Base-by-base conservation (phyloP, 2,329 filamentous ascomycete species). In the Mycogone perniciosa region DNA sequence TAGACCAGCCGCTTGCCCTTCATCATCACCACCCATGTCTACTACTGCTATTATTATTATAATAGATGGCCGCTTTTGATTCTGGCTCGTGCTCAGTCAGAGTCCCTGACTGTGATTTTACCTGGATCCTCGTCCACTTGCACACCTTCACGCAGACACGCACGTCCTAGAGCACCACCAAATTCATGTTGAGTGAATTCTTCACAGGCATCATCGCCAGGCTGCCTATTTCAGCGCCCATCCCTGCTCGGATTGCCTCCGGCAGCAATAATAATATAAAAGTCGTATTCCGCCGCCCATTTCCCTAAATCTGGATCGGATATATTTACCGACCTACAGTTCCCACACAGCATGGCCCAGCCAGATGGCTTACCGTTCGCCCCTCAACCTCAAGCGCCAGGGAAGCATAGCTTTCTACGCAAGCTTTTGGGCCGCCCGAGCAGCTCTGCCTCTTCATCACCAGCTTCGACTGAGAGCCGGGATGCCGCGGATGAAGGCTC, bases 401-500 rank as follows among this genome's bases (percentile, higher is more conserved):
- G 56, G 20, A 61, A 59, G 34, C 58, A 59, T 29, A 55, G 59
- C 38, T 62, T 66, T 40, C 55, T 66, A 41, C 61, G 59, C 44
- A 64, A 62, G 48, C 57, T 65, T 11, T 59, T 67, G 51, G 56
- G 59, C 44, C 60, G 57, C 31, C 56, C 57, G 39, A 56, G 50
- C 41, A 48, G 46, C 20, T 56, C 43, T 43, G 31, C 51, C 11
- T 43, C 53, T 2, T 46, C 59, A 5, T 47, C 48, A 31, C 49
- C 34, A 4, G 37, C 45, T 20, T 11, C 45, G 35, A 54, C 31
- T 44, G 48, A 58, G 74, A 81, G 60, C 73, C 82, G 58, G 66
- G 51, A 48, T 38, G 31, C 31, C n/a, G 31, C 7, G 10, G 44
- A 38, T 33, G 30, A 41, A 30, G 13, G 11, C 53, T 26, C 44